A percentile compares a stretch with the other conserved stretches of the same genome.
phyloP scores from a whole-genome alignment of 169 alveolate species.

The Neospora caninum region DNA sequence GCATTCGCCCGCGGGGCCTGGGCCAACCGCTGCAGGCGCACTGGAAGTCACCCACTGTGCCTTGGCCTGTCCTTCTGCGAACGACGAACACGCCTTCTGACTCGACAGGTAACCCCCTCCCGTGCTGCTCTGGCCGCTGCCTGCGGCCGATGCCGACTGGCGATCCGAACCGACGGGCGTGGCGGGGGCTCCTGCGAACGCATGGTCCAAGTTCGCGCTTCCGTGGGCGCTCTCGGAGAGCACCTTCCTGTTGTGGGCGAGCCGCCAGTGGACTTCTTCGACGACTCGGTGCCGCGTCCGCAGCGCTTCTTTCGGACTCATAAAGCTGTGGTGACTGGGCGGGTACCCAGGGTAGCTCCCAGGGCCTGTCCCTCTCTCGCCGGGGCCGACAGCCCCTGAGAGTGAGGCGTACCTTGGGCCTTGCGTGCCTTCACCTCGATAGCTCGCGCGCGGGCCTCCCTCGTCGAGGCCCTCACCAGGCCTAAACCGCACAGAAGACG shows the following conservation, averaged over 20 bases:
- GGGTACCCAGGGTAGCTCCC: no score
- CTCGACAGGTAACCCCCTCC: neutral
- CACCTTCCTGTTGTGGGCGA: neutral
- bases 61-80: neutral
- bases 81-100: neutral
- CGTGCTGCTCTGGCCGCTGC: neutral
- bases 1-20: no score
- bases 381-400: no score
- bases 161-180: neutral
- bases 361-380: no score
- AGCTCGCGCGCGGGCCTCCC: neutral
- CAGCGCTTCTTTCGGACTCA: neutral
- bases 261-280: constrained; percentile 46
- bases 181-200: neutral
- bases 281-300: constrained; percentile 25
- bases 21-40: neutral
- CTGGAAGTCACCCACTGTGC: neutral
- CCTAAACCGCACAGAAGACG: no score
- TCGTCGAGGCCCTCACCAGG: neutral
- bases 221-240: neutral
- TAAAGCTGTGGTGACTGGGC: no score
- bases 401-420: neutral
- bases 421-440: neutral
- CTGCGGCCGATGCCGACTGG: neutral
- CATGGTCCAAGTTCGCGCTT: neutral